phyloP scores from a whole-genome alignment of 2,329 filamentous ascomycete genomes.

The Arthroderma uncinatum region DNA sequence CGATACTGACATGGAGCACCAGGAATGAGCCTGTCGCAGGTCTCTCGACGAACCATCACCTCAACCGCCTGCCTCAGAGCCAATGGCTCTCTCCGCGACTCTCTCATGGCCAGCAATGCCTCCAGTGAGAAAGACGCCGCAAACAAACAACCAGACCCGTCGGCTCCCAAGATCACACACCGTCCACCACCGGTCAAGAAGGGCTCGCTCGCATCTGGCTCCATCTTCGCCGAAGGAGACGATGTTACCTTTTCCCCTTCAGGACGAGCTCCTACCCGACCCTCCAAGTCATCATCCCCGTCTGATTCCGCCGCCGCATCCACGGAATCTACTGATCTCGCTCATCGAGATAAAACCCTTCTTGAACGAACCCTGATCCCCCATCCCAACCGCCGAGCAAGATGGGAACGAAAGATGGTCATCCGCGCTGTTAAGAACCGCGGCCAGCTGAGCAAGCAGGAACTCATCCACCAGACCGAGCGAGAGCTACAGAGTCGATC shows the following conservation, averaged over 20 bases:
- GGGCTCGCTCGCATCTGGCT: constrained; percentile 28
- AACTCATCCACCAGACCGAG: constrained; percentile 58
- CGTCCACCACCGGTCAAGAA: constrained; percentile 19
- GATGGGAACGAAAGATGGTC: constrained; percentile 76
- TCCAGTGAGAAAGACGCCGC: neutral
- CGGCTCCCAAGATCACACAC: constrained; percentile 7
- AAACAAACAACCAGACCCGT: neutral
- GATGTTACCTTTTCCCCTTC: constrained; percentile 17
- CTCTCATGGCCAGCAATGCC: neutral
- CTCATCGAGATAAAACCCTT: constrained; percentile 38
- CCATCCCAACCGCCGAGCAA: constrained; percentile 55
- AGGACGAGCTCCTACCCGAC: constrained; percentile 14
- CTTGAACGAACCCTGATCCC: constrained; percentile 62
- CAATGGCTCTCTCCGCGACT: neutral
- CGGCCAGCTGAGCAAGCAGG: constrained; percentile 53
- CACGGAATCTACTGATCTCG: constrained; percentile 17
- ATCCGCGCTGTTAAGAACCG: constrained; percentile 60
- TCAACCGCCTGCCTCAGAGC: constrained; percentile 10
- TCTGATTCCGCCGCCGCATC: constrained; percentile 10
- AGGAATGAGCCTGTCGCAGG: constrained; percentile 11
- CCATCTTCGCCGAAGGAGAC: constrained; percentile 33
- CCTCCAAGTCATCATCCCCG: neutral
- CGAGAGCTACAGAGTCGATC: constrained; percentile 51
- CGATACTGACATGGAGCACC: neutral
- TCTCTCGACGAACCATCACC: constrained; percentile 14